Evolutionary conservation across 2,329 filamentous ascomycete species (phyloP).

Genomic region (Alternaria sp.): DNA sequence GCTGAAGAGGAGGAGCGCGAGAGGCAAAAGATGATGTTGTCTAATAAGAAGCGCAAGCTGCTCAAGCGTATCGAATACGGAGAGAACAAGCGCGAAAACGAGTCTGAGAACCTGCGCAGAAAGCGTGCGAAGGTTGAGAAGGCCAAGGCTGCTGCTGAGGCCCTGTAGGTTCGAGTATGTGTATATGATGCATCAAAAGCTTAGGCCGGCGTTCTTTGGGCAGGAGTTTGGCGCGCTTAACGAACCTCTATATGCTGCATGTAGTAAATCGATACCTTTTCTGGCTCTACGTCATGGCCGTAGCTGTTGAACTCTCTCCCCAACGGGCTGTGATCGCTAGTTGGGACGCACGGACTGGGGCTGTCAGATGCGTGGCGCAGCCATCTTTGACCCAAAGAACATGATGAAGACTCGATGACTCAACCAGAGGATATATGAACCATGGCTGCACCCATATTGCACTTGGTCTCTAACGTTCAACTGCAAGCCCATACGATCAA

Average conservation of each 20-base stretch:
- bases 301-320: not conserved
- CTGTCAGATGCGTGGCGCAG: slow-evolving; percentile 1
- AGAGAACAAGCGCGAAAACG: slow-evolving; percentile 90
- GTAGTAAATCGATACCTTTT: slow-evolving; percentile 4
- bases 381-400: not conserved
- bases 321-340: not conserved
- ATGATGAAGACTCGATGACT: not conserved
- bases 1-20: slow-evolving; percentile 86
- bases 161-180: slow-evolving; percentile 15
- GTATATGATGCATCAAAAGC: slow-evolving; percentile 17
- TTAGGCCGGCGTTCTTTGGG: slow-evolving; percentile 20
- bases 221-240: slow-evolving; percentile 17
- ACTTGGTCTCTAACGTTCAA: too few species aligned
- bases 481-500: not conserved
- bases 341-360: slow-evolving; percentile 1
- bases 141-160: slow-evolving; percentile 41
- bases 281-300: not conserved
- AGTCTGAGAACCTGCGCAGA: slow-evolving; percentile 82
- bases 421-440: not conserved
- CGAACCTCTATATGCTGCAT: slow-evolving; percentile 7
- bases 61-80: slow-evolving; percentile 97
- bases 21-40: slow-evolving; percentile 96
- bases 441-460: not conserved
- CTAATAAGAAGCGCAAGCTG: slow-evolving; percentile 95
- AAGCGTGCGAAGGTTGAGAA: slow-evolving; percentile 93